Conservation (phyloP, 2,329 filamentous ascomycete species). For the Leptographium wingfieldii region DNA sequence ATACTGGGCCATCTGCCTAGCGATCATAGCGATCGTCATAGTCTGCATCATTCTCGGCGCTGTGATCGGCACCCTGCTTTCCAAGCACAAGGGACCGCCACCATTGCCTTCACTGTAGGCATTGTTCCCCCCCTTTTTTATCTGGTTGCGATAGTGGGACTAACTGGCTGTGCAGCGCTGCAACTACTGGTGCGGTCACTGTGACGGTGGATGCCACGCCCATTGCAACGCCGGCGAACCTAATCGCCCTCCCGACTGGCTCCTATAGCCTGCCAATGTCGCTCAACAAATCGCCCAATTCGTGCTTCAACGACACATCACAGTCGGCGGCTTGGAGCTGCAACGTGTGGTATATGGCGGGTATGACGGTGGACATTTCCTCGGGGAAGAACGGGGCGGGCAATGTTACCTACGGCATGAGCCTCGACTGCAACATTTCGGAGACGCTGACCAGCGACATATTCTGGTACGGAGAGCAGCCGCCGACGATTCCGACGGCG, state of each 20-base stretch:
- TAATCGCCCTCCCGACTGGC: conserved; percentile 42
- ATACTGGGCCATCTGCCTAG: conserved; percentile 46
- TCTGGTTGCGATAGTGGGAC: not conserved
- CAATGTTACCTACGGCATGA: conserved; percentile 26
- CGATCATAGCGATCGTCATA: conserved; percentile 34
- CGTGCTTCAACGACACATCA: conserved; percentile 43
- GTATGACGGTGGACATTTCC: conserved; percentile 26
- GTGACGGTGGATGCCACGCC: conserved; percentile 36
- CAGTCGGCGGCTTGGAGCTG: conserved; percentile 53
- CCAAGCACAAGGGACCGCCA: conserved; percentile 18
- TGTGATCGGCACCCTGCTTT: conserved; percentile 37
- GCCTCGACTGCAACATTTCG: conserved; percentile 25
- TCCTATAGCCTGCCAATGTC: conserved; percentile 42
- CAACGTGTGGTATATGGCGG: conserved; percentile 33
- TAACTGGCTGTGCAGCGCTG: not conserved
- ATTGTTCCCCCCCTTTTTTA: not conserved
- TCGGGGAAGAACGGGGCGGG: conserved; percentile 22
- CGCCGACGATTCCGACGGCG: conserved; percentile 29
- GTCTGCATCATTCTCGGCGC: conserved; percentile 44
- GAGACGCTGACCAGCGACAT: conserved; percentile 22
- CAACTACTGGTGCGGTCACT: conserved; percentile 14
- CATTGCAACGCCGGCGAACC: conserved; percentile 36
- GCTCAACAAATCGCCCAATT: conserved; percentile 33
- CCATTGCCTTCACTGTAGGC: not conserved
- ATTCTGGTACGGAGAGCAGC: conserved; percentile 42